Conservation (phyloP, 1,139 yeast genomes). For the Scheffersomyces quercinus region DNA sequence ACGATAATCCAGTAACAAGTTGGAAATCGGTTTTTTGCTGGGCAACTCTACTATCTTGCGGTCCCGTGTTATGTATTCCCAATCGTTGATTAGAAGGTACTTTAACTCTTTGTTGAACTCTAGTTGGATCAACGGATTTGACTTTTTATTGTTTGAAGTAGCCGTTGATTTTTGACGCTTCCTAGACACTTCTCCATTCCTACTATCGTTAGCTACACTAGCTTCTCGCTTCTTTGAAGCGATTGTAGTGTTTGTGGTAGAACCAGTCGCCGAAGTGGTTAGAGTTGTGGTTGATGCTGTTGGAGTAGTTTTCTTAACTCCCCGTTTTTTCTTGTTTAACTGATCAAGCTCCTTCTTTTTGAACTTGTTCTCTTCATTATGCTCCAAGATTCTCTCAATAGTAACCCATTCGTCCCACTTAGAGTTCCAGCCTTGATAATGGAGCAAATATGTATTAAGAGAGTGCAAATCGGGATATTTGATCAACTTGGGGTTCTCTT, state of each 20-base stretch:
- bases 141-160: not conserved
- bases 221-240: conserved; percentile 1
- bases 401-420: conserved; percentile 98
- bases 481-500: conserved; percentile 35
- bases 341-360: conserved; percentile 64
- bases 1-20: conserved; percentile 51
- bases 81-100: conserved; percentile 79
- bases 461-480: conserved; percentile 29
- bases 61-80: conserved; percentile 87
- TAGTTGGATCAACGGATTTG: conserved; percentile 7
- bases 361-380: conserved; percentile 66
- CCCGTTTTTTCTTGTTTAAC: conserved; percentile 24
- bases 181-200: conserved; percentile 4
- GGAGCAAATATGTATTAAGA: conserved; percentile 62
- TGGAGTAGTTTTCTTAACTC: not conserved
- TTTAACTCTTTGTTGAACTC: conserved; percentile 45
- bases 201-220: conserved; percentile 1
- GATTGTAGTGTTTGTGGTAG: conserved; percentile 5
- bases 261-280: conserved; percentile 3
- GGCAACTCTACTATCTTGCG: conserved; percentile 70
- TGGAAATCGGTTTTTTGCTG: conserved; percentile 48
- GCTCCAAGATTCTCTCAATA: conserved; percentile 63
- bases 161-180: not conserved
- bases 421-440: conserved; percentile 93
- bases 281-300: conserved; percentile 2